Evolutionary conservation across 306 rosid species (phyloP).

Genomic region (Castanospermum australe): DNA sequence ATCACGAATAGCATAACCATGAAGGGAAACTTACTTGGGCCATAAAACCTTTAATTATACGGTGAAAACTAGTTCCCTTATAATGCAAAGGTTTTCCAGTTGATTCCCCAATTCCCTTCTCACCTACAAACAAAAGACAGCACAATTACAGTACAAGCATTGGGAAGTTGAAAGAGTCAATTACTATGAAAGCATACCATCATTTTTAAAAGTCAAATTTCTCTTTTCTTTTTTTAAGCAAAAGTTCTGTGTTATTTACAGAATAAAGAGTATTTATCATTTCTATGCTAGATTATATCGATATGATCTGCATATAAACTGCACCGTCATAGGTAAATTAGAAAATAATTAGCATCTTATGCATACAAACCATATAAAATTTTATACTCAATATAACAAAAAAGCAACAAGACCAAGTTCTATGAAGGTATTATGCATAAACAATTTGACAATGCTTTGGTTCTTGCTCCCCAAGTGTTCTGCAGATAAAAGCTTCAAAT

Average conservation of each 20-base stretch:
- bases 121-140: slow-evolving; percentile 57
- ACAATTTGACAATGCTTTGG: not conserved
- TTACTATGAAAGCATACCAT: not conserved
- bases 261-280: not conserved
- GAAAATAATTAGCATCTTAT: not conserved
- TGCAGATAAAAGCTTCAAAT: not conserved
- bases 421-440: not conserved
- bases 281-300: not conserved
- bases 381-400: not conserved
- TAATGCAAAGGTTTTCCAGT: slow-evolving; percentile 87
- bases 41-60: slow-evolving; percentile 92
- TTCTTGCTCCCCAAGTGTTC: not conserved
- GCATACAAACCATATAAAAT: slow-evolving; percentile 1
- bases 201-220: not conserved
- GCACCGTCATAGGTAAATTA: not conserved
- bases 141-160: slow-evolving; percentile 5
- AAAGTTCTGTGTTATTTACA: not conserved
- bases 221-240: not conserved
- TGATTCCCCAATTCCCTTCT: slow-evolving; percentile 81
- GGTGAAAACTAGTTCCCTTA: slow-evolving; percentile 83
- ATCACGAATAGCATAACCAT: slow-evolving; percentile 7
- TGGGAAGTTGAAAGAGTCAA: not conserved
- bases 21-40: slow-evolving; percentile 77
- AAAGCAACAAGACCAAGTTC: not conserved
- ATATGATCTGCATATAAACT: not conserved